Evolutionary conservation across 164 flowering plant genomes (phyloP), one percentile per base, ranked within the genome.

Genomic region (Annona squamosa): DNA sequence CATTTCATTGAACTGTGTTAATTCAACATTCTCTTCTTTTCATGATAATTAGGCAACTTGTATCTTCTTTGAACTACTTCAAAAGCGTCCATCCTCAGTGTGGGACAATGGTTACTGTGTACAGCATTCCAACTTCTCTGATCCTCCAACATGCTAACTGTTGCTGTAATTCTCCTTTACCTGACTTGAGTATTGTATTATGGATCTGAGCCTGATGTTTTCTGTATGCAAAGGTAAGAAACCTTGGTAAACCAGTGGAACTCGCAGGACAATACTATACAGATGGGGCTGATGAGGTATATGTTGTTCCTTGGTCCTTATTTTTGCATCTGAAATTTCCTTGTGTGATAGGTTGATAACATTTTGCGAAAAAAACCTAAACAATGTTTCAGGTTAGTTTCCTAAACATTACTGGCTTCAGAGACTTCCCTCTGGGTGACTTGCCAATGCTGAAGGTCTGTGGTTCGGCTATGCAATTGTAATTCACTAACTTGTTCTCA

Each of bases 241-340:
- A 95, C 82, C 97, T 95, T 72, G 99, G 99, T 65, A 95, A 93
- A 86, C 99, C 99, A 7, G 97, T 93, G 73, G 97, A 93, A 68
- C 96, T 95, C 80, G 98, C 99, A 82, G 86, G 87, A 67, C 89
- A 88, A 72, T 95, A 95, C 78, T 95, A 95, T 77, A 85, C 75
- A 78, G 99, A 93, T 78, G 99, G 99, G 46, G 98, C 99, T 79
- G 99, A 95, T 88, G 99, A 95, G 92, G 99, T 90, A 79, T 65
- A 57, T 48, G 4, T 67, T 52, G 59, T 52, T 9, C 75, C 67
- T 67, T 52, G 59, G 9, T 9, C 75, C 67, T 67, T n/a, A 63
- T 71, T 59, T 52, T 71, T 44, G 57, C 65, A 65, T 26, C 19
- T 18, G 1, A 5, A 18, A 46, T 63, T 3, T 72, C 17, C 16